These are phyloP conservation scores for Eucalyptus shirleyi DNA, from an alignment of 345 rosid species.

Conservation along the genomic window DNA sequence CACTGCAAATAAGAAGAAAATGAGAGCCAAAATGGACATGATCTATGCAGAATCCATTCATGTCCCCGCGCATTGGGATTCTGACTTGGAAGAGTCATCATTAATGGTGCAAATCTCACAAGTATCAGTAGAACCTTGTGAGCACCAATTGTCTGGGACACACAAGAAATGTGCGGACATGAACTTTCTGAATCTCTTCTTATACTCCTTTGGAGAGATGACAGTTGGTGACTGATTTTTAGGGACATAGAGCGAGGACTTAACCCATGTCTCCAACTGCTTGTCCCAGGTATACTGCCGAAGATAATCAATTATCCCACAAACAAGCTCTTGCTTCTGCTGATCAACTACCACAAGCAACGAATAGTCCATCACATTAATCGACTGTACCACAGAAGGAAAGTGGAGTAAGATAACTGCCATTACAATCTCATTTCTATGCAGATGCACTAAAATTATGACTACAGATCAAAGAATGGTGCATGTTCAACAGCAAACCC, in stretches of 20 bases:
- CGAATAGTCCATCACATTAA: conserved; percentile 97
- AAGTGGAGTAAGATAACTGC: background rate
- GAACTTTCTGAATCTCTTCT: conserved; percentile 88
- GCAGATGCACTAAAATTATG: background rate
- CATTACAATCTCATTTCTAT: background rate
- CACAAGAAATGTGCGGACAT: conserved; percentile 78
- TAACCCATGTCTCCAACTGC: conserved; percentile 95
- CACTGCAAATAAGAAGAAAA: background rate
- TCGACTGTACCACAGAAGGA: conserved; percentile 29
- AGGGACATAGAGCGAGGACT: conserved; percentile 80
- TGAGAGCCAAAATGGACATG: background rate
- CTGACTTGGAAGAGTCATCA: background rate
- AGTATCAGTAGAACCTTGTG: conserved; percentile 11
- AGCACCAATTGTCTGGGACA: conserved; percentile 93
- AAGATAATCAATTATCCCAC: conserved; percentile 95
- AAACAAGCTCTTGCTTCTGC: conserved; percentile 58
- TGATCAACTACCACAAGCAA: conserved; percentile 81
- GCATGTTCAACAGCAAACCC: background rate
- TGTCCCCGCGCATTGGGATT: background rate
- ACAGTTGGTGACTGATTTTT: conserved; percentile 77
- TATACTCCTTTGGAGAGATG: conserved; percentile 85
- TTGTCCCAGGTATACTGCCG: conserved; percentile 99
- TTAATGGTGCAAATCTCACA: conserved; percentile 22
- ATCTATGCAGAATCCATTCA: background rate
- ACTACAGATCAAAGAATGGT: background rate